phyloP scores from a whole-genome alignment of 495 filamentous ascomycete genomes.

The Penicillium coffeae region DNA sequence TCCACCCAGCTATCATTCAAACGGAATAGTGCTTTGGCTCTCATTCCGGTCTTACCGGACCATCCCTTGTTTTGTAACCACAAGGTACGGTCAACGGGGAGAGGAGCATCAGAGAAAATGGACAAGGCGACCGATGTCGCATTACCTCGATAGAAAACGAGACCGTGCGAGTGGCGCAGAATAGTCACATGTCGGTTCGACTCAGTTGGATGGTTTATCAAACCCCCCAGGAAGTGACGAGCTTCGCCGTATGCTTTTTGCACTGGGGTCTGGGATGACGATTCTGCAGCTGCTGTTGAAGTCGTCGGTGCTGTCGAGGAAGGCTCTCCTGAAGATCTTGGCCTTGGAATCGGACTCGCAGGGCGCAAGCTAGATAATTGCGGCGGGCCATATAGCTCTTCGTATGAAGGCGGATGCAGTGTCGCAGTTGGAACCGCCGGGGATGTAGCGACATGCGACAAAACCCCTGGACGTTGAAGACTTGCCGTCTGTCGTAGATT shows the following conservation, averaged over 20 bases:
- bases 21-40: constrained; percentile 55
- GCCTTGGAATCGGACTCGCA: constrained; percentile 5
- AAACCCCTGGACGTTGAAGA: constrained; percentile 7
- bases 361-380: not conserved
- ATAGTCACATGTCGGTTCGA: constrained; percentile 65
- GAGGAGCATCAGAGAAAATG: constrained; percentile 54
- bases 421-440: constrained; percentile 8
- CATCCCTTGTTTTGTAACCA: constrained; percentile 66
- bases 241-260: constrained; percentile 52
- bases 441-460: constrained; percentile 9
- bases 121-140: constrained; percentile 59
- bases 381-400: constrained; percentile 16
- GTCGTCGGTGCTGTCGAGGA: constrained; percentile 2
- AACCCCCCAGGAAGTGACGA: constrained; percentile 58
- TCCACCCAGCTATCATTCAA: constrained; percentile 57
- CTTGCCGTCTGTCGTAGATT: constrained; percentile 20
- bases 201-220: constrained; percentile 59
- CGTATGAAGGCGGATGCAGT: constrained; percentile 21
- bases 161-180: constrained; percentile 58
- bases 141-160: constrained; percentile 62
- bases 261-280: constrained; percentile 14
- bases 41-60: constrained; percentile 66
- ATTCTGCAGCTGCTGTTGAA: constrained; percentile 3
- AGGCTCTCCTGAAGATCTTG: constrained; percentile 13
- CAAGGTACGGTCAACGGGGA: constrained; percentile 55